Evolutionary conservation across 2,329 filamentous ascomycete genomes (phyloP).

Genomic region (Thelonectria discophora): DNA sequence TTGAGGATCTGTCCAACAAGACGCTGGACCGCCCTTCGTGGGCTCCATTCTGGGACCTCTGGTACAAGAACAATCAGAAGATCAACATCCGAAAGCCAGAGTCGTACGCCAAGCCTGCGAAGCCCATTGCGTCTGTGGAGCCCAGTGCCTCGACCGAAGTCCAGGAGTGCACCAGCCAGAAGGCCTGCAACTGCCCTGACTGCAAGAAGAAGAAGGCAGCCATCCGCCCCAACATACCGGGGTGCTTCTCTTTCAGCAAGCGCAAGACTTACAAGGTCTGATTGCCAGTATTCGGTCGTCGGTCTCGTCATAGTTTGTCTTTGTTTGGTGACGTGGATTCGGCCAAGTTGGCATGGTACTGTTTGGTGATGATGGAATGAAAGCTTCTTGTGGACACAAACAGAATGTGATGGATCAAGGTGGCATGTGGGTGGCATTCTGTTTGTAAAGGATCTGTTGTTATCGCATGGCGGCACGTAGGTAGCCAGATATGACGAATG

Average conservation of each 20-base stretch:
- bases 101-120: slow-evolving; percentile 38
- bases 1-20: neutral
- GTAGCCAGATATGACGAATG: too few species aligned
- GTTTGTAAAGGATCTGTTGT: too few species aligned
- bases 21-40: slow-evolving; percentile 31
- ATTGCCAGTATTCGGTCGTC: neutral
- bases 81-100: slow-evolving; percentile 40
- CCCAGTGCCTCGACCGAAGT: slow-evolving; percentile 28
- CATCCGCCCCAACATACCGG: slow-evolving; percentile 7
- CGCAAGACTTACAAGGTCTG: neutral
- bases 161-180: neutral
- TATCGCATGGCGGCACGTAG: too few species aligned
- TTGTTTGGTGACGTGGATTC: too few species aligned
- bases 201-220: slow-evolving; percentile 26
- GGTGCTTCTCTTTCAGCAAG: neutral
- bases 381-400: too few species aligned
- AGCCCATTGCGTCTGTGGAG: slow-evolving; percentile 31
- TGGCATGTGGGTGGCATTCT: too few species aligned
- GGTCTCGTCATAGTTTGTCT: too few species aligned
- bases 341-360: too few species aligned
- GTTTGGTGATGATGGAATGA: too few species aligned
- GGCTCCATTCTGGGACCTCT: slow-evolving; percentile 36
- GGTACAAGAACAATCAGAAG: slow-evolving; percentile 30
- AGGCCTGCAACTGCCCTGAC: neutral
- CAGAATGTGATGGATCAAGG: too few species aligned